Evolutionary conservation across 2,329 filamentous ascomycete species (phyloP), one percentile per base, ranked within the genome.

Genomic region (Aphanoascus verrucosus): DNA sequence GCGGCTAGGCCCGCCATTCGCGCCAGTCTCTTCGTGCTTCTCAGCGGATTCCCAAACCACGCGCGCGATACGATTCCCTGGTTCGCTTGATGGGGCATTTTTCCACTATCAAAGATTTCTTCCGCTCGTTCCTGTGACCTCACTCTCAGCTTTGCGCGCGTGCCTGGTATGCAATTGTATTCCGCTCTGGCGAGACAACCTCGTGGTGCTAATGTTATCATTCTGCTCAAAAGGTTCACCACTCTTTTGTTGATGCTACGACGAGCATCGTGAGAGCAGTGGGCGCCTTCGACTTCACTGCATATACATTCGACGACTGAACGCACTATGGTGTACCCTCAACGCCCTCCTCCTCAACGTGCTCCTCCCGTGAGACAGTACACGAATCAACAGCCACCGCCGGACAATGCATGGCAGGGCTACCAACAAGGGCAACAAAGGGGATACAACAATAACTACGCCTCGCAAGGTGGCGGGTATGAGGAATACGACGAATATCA

Each of bases 301-400:
- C 23, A 28, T 3, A 28, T 28, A 37, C 5, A 11, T 37, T 37
- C 32, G 6, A 37, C 35, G 4, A 47, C 12, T 53, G 71, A 69
- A 74, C 77, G 49, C 69, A 65, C 40, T 5, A 71, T 71, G 69
- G 68, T 68, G 53, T 71, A 70, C 48, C 63, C 65, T 41, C 65
- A 65, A 46, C 64, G 61, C 46, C 62, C 64, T 50, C 68, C 68
- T 23, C 55, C 65, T 53, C 64, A 64, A 54, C 65, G 66, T 52
- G 64, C 67, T 51, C 61, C 60, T 56, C 61, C 51, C 5, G 42
- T 46, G 2, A 32, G 51, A 28, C 44, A 53, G 7, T 53, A 53
- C 15, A 17, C 7, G 6, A 48, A 40, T 19, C 50, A 31, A 20
- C 20, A 34, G 17, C 41, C 41, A 40, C 19, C 58, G 3, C 58